Conservation (phyloP, 331 rosid genomes). For the Malus hybrid region DNA sequence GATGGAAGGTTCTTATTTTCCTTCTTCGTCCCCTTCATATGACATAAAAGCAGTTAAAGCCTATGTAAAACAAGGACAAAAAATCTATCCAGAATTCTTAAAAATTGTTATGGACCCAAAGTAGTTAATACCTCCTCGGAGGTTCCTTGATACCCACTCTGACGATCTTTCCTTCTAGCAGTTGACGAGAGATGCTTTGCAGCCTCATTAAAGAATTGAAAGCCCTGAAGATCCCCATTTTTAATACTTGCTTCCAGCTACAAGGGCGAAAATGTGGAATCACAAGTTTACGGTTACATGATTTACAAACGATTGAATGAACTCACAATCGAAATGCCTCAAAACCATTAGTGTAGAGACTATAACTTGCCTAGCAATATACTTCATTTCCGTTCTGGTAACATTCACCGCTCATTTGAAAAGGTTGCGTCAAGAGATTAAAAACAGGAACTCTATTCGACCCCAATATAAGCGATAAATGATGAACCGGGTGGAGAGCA, state of each 20-base stretch:
- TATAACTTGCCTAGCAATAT: background rate
- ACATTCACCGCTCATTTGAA: background rate
- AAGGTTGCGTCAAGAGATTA: background rate
- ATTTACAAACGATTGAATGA: background rate
- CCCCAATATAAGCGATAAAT: no score
- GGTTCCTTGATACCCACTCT: constrained; percentile 26
- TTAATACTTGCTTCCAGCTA: constrained; percentile 81
- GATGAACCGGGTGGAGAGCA: background rate
- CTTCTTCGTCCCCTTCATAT: constrained; percentile 35
- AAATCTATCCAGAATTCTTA: background rate
- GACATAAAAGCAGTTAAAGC: constrained; percentile 8
- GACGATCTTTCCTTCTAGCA: constrained; percentile 15
- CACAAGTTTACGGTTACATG: background rate
- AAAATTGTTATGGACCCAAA: background rate
- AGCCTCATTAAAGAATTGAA: constrained; percentile 48
- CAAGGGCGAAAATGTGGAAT: constrained; percentile 11
- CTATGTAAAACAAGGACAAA: constrained; percentile 13
- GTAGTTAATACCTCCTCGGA: constrained; percentile 36
- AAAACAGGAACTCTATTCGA: background rate
- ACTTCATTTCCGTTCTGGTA: background rate
- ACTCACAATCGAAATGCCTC: background rate
- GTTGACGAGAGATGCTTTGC: constrained; percentile 28
- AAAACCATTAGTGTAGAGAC: constrained; percentile 1
- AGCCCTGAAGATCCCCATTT: constrained; percentile 77
- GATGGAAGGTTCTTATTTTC: constrained; percentile 44